Evolutionary conservation across 192 early-diverging fungal species (phyloP).

Genomic region (Paraglomus occultum): DNA sequence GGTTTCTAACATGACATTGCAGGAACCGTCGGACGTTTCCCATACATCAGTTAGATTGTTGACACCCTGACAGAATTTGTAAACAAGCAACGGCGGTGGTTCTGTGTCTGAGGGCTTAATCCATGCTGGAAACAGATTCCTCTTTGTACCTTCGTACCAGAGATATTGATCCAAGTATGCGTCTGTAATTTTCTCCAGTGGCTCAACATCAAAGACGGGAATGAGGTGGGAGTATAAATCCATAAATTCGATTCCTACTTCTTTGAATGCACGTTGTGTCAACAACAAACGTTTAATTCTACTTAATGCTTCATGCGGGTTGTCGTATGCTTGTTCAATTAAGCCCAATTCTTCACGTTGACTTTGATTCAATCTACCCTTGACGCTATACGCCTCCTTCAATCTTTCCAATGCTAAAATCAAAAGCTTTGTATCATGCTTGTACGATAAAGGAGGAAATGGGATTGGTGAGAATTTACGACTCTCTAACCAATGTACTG

Average conservation of each 20-base stretch:
- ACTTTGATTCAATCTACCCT: slow-evolving; percentile 90
- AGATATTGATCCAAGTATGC: slow-evolving; percentile 99
- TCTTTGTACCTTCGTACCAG: slow-evolving; percentile 99
- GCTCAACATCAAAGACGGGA: slow-evolving; percentile 97
- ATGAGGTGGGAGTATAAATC: slow-evolving; percentile 96
- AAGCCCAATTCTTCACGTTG: slow-evolving; percentile 97
- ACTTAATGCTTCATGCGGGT: slow-evolving; percentile 81
- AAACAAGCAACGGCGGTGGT: slow-evolving; percentile 93
- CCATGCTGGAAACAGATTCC: slow-evolving; percentile 98
- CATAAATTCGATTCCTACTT: slow-evolving; percentile 99
- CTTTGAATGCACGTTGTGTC: slow-evolving; percentile 98
- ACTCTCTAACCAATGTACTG: slow-evolving; percentile 97
- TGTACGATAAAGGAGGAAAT: slow-evolving; percentile 99
- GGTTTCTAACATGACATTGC: slow-evolving; percentile 97
- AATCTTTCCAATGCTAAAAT: slow-evolving; percentile 93
- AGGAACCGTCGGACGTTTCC: slow-evolving; percentile 87
- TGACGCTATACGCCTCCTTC: slow-evolving; percentile 94
- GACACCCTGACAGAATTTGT: slow-evolving; percentile 94
- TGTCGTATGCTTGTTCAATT: slow-evolving; percentile 99
- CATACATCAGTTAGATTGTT: slow-evolving; percentile 97
- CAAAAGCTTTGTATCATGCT: slow-evolving; percentile 98
- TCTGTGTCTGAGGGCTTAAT: slow-evolving; percentile 98
- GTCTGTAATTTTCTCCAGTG: slow-evolving; percentile 99
- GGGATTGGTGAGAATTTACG: slow-evolving; percentile 98
- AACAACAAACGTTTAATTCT: slow-evolving; percentile 94